Conservation (phyloP, 2,329 filamentous ascomycete species). For the Xylariaceae sp. region DNA sequence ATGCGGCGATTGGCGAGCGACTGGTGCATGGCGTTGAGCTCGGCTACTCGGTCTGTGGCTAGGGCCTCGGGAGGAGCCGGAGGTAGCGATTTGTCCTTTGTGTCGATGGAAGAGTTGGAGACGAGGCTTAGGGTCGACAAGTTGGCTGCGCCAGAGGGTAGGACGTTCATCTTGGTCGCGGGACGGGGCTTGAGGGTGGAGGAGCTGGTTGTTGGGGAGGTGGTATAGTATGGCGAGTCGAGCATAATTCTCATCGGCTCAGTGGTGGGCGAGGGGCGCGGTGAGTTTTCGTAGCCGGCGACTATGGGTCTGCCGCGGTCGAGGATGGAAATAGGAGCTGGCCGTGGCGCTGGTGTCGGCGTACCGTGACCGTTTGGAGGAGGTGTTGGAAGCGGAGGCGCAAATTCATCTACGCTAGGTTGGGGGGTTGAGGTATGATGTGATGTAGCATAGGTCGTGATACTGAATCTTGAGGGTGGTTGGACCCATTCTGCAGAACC, state of each 20-base stretch:
- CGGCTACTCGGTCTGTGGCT: constrained; percentile 60
- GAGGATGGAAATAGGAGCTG: constrained; percentile 35
- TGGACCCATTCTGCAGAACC: constrained; percentile 42
- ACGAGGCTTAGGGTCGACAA: constrained; percentile 19
- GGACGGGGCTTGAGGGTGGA: constrained; percentile 11
- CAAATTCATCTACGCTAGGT: constrained; percentile 34
- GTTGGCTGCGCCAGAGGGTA: constrained; percentile 14
- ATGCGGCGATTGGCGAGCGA: constrained; percentile 62
- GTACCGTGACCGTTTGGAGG: constrained; percentile 31
- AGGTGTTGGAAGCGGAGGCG: constrained; percentile 35
- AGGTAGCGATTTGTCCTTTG: constrained; percentile 55
- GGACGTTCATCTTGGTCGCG: background rate
- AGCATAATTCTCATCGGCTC: constrained; percentile 30
- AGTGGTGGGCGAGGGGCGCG: constrained; percentile 13
- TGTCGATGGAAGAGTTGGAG: constrained; percentile 12
- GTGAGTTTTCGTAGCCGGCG: constrained; percentile 24
- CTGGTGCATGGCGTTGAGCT: constrained; percentile 62
- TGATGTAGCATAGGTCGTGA: constrained; percentile 58
- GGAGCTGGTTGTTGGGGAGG: constrained; percentile 6
- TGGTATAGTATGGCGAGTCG: constrained; percentile 27
- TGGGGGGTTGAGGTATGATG: constrained; percentile 39
- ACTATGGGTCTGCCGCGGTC: constrained; percentile 36
- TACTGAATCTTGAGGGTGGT: constrained; percentile 59
- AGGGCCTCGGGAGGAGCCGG: constrained; percentile 55
- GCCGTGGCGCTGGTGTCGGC: constrained; percentile 10